Conservation (phyloP, 2,329 filamentous ascomycete genomes). For the Colletotrichum cordylinicola region DNA sequence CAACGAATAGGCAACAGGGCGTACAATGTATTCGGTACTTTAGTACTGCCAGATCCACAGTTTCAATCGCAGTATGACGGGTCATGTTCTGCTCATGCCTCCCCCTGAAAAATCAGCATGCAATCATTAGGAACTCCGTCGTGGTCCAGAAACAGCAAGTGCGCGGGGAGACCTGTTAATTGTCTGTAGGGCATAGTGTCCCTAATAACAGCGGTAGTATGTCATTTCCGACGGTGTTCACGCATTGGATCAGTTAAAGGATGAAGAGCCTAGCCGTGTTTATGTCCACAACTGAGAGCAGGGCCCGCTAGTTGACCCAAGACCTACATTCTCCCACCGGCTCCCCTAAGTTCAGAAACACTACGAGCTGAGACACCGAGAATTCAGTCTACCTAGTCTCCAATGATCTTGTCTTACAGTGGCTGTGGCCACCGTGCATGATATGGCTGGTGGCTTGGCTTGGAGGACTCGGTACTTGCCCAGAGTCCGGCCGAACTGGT, state of each 20-base stretch:
- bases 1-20: not conserved
- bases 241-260: not conserved
- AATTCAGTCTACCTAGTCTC: not conserved
- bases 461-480: not conserved
- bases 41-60: not conserved
- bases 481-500: not conserved
- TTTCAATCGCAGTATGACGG: not conserved
- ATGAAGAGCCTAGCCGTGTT: not conserved
- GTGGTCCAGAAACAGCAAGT: not conserved
- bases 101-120: not conserved
- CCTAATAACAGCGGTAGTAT: not conserved
- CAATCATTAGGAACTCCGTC: not conserved
- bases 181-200: not conserved
- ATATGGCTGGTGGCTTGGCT: not conserved
- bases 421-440: not conserved
- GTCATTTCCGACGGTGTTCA: not conserved
- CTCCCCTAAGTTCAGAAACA: not conserved
- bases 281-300: not conserved
- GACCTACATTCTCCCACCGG: not conserved
- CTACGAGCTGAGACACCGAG: not conserved
- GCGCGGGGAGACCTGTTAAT: not conserved
- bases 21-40: not conserved
- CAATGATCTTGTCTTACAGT: not conserved
- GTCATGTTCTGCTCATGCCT: not conserved
- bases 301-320: not conserved